Conservation (phyloP, 345 rosid genomes). For the Murraya paniculata region DNA sequence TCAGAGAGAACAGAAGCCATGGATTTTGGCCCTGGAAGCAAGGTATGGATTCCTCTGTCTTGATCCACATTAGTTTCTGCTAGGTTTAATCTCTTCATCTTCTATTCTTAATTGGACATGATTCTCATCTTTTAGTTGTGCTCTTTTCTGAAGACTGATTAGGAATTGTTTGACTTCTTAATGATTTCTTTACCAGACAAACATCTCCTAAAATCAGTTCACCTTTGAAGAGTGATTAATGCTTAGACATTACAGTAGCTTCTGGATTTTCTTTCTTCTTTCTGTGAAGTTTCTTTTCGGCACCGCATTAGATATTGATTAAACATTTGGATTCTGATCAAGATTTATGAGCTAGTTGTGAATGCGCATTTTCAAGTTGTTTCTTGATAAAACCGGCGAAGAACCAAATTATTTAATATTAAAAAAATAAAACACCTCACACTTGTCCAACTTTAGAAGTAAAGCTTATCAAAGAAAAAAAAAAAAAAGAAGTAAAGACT, state of each 20-base stretch:
- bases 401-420: background rate
- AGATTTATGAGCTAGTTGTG: background rate
- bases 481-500: background rate
- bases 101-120: background rate
- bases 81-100: background rate
- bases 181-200: background rate
- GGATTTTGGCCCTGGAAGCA: constrained; percentile 31
- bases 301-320: background rate
- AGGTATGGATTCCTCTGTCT: constrained; percentile 23
- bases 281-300: too few relatives aligned
- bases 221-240: background rate
- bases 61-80: background rate
- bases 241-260: background rate
- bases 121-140: background rate
- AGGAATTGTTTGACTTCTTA: background rate
- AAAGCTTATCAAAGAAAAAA: too few relatives aligned
- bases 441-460: background rate
- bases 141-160: background rate
- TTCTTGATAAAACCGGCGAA: background rate
- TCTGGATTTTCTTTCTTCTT: background rate
- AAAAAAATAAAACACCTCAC: background rate
- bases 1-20: constrained; percentile 11
- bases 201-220: background rate
- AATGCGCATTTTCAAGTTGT: background rate
- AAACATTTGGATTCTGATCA: background rate